Evolutionary conservation across 1,284 basidiomycete species (phyloP), one percentile per base, ranked within the genome.

Genomic region (Tilletiaria anomala): DNA sequence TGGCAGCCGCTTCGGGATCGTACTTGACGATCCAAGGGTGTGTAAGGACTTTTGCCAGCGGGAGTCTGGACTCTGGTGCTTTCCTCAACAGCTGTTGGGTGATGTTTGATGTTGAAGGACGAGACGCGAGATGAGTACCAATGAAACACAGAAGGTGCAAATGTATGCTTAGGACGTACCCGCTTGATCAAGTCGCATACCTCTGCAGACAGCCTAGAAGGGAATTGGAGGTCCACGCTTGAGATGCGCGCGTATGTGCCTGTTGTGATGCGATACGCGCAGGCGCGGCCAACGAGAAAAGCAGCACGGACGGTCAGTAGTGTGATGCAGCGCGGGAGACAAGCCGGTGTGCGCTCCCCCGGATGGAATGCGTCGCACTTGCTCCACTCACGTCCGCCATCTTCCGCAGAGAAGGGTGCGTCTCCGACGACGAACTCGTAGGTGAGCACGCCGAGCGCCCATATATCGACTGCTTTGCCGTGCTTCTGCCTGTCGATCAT

Each of bases 21-120:
- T 91, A 80, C 67, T 78, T 83, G 47, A 82, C 73, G 50, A 99
- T 82, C 91, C 93, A 99, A 6, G 89, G 87, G 61, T 96, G 93
- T 6, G 72, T 71, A 31, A 81, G 73, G 21, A 94, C 91, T 19
- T 91, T 79, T 1, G 71, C 68, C 8, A 97, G 74, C 0, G 88
- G 75, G 4, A 99, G 54, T 2, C 93, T 78, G 41, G 83, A 77
- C 56, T 82, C 75, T 0, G 91, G 85, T 23, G 87, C 78, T 56
- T 89, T 81, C 63, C 78, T 78, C 8, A 97, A 75, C 6, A 97
- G 77, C 89, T 94, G 61, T n/a, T n/a, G n/a, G n/a, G n/a, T n/a
- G n/a, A n/a, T n/a, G n/a, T n/a, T n/a, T n/a, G 26, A 29, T 29
- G 26, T 8, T 6, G n/a, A 33, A 17, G 34, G 14, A 37, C 2